A percentile compares a stretch with the other conserved stretches of the same genome.
These are phyloP conservation scores for Secale cereale DNA, from an alignment of 176 grass and related monocot species.

Conservation along the genomic window DNA sequence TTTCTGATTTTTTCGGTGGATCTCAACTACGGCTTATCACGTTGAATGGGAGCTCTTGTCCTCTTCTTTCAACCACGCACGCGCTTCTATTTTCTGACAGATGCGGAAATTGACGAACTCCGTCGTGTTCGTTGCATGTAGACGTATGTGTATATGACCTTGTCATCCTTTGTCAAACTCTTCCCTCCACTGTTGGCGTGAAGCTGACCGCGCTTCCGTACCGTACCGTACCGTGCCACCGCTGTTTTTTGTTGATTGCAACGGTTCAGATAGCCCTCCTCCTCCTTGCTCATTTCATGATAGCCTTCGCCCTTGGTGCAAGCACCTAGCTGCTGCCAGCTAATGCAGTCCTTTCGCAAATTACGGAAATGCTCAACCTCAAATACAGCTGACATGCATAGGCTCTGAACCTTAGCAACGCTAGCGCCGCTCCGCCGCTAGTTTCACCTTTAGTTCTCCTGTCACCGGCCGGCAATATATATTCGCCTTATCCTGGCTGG, in stretches of 20 bases:
- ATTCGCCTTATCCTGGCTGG: conserved; percentile 5
- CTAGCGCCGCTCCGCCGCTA: background rate
- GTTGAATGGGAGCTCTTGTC: background rate
- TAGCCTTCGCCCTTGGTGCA: background rate
- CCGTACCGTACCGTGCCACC: background rate
- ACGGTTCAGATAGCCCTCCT: background rate
- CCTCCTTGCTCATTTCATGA: background rate
- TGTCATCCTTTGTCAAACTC: background rate
- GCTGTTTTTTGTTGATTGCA: background rate
- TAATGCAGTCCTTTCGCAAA: background rate
- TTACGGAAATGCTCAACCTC: background rate
- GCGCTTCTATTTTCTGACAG: conserved; percentile 5
- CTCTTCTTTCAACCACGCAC: conserved; percentile 7
- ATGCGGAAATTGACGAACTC: background rate
- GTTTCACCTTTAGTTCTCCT: conserved; percentile 22
- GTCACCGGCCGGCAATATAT: background rate
- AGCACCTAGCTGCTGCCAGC: background rate
- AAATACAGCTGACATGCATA: conserved; percentile 1
- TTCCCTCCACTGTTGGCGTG: background rate
- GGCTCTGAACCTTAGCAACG: background rate
- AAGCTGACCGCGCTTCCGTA: background rate
- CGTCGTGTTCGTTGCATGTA: conserved; percentile 25
- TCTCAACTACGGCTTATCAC: conserved; percentile 27
- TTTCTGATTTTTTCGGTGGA: conserved; percentile 13
- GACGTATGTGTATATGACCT: background rate